These are phyloP conservation scores for Trifolium repens DNA, from an alignment of 306 rosid species.

Conservation along the genomic window DNA sequence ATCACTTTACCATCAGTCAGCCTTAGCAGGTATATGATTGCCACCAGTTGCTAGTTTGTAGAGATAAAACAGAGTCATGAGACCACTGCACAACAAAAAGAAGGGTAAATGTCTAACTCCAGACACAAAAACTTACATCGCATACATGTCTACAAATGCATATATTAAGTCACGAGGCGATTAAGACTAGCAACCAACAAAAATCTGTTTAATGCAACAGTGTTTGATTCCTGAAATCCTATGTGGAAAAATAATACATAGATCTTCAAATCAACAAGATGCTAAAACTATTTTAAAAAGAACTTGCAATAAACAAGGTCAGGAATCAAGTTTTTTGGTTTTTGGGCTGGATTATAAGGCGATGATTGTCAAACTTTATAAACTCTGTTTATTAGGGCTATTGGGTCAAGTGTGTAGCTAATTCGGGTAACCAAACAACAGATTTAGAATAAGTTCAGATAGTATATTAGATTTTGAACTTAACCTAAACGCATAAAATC, in stretches of 20 bases:
- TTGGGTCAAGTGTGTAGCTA: background rate
- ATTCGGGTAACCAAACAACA: background rate
- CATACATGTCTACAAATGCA: slow-evolving; percentile 6
- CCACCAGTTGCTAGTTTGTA: slow-evolving; percentile 86
- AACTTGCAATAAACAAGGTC: slow-evolving; percentile 13
- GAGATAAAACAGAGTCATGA: slow-evolving; percentile 79
- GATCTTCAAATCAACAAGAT: slow-evolving; percentile 30
- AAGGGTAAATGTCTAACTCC: slow-evolving; percentile 34
- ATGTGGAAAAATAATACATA: slow-evolving; percentile 3
- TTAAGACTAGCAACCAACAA: background rate
- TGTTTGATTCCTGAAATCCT: slow-evolving; percentile 5
- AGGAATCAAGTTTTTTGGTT: background rate
- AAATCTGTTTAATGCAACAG: background rate
- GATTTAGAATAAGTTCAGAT: background rate
- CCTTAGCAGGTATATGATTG: slow-evolving; percentile 77
- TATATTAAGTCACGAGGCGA: background rate
- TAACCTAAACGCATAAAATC: background rate
- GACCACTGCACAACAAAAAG: slow-evolving; percentile 57
- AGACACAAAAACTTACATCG: background rate
- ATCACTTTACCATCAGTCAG: slow-evolving; percentile 48
- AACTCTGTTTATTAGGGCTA: background rate
- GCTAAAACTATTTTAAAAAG: slow-evolving; percentile 13
- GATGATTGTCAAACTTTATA: background rate
- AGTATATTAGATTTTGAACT: background rate
- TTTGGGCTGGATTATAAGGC: background rate